A percentile compares a stretch with the other conserved stretches of the same genome.
Evolutionary conservation across 106 monocot species (phyloP).

Genomic region (Platanthera guangdongensis): DNA sequence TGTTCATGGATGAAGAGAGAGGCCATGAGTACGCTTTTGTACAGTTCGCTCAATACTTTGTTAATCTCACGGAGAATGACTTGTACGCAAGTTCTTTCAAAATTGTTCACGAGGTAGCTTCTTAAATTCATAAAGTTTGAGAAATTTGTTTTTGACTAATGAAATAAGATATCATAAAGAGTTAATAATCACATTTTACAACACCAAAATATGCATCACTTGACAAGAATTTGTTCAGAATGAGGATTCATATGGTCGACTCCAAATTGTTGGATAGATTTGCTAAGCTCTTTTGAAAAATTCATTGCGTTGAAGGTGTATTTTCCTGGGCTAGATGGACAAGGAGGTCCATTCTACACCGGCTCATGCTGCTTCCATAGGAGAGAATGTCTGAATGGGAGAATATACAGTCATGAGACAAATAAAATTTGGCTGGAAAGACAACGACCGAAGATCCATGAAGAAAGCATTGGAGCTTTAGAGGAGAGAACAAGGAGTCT

Average conservation of each 20-base stretch:
- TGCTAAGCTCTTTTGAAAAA: background rate
- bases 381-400: constrained; percentile 26
- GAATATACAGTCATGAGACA: constrained; percentile 1
- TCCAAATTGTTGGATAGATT: no score
- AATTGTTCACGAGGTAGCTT: constrained; percentile 3
- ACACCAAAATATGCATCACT: no score
- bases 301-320: constrained; percentile 23
- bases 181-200: no score
- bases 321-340: constrained; percentile 37
- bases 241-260: no score
- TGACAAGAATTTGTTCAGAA: no score
- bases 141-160: background rate
- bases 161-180: no score
- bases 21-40: constrained; percentile 37
- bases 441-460: background rate
- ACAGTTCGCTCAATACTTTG: constrained; percentile 30
- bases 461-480: constrained; percentile 9
- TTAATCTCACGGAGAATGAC: constrained; percentile 36
- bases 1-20: constrained; percentile 38
- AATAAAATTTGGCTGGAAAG: constrained; percentile 5
- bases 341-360: constrained; percentile 29
- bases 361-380: constrained; percentile 47
- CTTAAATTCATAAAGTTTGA: background rate
- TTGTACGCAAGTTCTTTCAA: constrained; percentile 23
- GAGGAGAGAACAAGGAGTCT: constrained; percentile 21